Base-by-base conservation (phyloP, 108 stramenopile genomes). In the Poteriospumella lacustris region DNA sequence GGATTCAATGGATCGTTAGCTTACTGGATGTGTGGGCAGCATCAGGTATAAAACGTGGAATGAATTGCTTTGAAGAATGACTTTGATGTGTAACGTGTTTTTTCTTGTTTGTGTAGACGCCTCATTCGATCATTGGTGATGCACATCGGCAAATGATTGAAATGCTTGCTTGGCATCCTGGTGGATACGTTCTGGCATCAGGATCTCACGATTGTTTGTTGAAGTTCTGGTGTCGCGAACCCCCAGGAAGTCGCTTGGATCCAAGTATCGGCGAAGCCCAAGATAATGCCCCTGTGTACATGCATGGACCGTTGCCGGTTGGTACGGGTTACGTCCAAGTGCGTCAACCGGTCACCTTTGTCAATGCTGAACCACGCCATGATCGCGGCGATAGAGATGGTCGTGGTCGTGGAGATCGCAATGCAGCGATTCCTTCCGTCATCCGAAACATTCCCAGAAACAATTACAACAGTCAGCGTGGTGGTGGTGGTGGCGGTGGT, bases 161-260 rank as follows among this genome's bases (percentile, higher is more conserved):
- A 33, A 5, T 73, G 26, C 26, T 73, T 24, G 70, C 70, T 29
- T 73, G 70, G 70, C 70, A 73, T 34, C 70, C 70, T 42, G 12
- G 26, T 15, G 70, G 70, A 5, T 34, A 73, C 31, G 3, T 44
- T 36, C 3, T 73, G 36, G 70, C n/a, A 5, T 33, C 70, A 5
- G 70, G 31, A 3, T 44, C 70, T 26, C 43, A 73, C 41, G 70
- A 73, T 38, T 12, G 70, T 19, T 33, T 73, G 43, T 33, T 73
- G 42, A 73, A 73, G 31, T 73, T 73, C 41, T 73, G 70, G 70
- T 73, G 70, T 38, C 5, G 70, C 5, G 70, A 73, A 31, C 70
- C 70, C 47, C 70, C 70, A 42, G 70, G 70, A 5, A 73, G 70
- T 73, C 15, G 26, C 15, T 24, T 73, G 5, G 47, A 73, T 52